Evolutionary conservation across 805 yeast species (phyloP), one percentile per base, ranked within the genome.

Genomic region (Priceomyces carsonii): DNA sequence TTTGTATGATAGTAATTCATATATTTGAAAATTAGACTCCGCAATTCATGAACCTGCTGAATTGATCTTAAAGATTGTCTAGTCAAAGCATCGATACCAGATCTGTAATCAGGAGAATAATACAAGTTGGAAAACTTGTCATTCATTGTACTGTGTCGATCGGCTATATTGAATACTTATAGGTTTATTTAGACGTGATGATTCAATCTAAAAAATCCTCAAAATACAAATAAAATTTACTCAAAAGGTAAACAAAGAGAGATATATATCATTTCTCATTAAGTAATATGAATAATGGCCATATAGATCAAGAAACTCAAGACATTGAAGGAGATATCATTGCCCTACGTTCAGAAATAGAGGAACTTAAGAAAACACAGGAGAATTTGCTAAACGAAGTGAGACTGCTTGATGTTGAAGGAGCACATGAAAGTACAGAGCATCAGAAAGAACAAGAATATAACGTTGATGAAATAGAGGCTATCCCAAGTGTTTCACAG

Each of bases 71-170:
- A 37, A 27, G 61, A 53, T 43, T 66, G 72, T 6, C 39, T 35
- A 10, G 52, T 43, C 15, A 69, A 43, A 26, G 41, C 46, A 22
- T 58, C 62, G 13, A 68, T 57, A 4, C 72, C 69, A 3, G 66
- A 43, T 21, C 47, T 50, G 33, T 62, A 65, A 50, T 69, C 74
- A 1, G 71, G 44, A 3, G 71, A 59, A 72, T 73, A 69, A 50
- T 61, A 69, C 25, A 50, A 19, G 42, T 68, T 66, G 33, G 69
- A 56, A 42, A 61, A 66, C 29, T 23, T 40, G 6, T 25, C 38
- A 10, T 22, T 33, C 42, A 38, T 38, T 30, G 18, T 31, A 14
- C 7, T 19, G 12, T 29, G 33, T 32, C 25, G 21, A 24, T 18
- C 10, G 19, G 13, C n/a, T 9, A 14, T 28, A 19, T 23, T 13